Base-by-base conservation (phyloP, 257 asterid species). In the Nicotiana benthamiana region DNA sequence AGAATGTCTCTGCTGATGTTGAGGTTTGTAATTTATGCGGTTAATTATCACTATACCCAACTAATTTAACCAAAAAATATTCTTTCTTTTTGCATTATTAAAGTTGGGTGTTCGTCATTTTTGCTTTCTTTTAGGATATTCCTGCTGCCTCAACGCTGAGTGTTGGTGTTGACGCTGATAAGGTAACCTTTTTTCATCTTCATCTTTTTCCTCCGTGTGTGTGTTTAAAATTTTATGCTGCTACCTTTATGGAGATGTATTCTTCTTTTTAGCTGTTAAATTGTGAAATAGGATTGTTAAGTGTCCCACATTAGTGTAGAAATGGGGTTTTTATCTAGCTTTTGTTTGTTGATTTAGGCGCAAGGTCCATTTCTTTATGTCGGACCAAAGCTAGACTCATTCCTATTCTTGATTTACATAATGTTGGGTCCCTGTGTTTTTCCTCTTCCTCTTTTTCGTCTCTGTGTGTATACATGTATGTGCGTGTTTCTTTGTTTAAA, bases 121-220 rank as follows among this genome's bases (percentile, higher is more conserved):
- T 67, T 67, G 54, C 34, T 16, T 86, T 86, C 80, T 75, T 48
- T 79, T 63, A 75, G 63, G 28, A 54, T 82, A 12, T 76, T 70
- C 79, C 92, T 59, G 82, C 88, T 54, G 84, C 89, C 79, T 83
- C 90, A 1, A 61, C 82, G 12, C 80, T 85, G 80, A 88, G 89
- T 75, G 80, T 84, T 2, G 87, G 84, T 75, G 89, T 84, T 28
- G 92, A 90, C 75, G 83, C 96, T 65, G 93, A 88, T 76, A 86
- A 84, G 90, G 92, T 91, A 84, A 40, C 13, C 61, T 63, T 80
- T 24, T 34, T 40, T 64, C 51, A 6, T 46, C 18, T 57, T 57
- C 34, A 8, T 5, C 1, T 62, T 51, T 24, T 30, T 40, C 3
- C 16, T 75, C 22, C 6, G 16, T 66, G 53, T 66, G 27, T 56